phyloP scores from a whole-genome alignment of 2,329 filamentous ascomycete genomes.

The Lecanosticta acicola region DNA sequence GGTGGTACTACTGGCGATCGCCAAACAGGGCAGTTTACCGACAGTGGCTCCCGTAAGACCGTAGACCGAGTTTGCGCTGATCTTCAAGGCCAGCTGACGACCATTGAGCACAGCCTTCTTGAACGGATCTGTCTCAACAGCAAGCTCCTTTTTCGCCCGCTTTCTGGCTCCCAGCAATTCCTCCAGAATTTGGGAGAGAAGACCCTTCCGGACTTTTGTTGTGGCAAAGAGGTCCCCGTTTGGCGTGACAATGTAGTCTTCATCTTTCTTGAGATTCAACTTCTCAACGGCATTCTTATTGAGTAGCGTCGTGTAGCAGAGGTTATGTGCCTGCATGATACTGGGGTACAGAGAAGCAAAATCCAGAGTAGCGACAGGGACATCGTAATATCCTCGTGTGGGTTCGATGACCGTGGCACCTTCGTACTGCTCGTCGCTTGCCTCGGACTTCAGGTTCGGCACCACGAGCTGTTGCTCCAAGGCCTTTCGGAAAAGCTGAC shows the following conservation, averaged over 20 bases:
- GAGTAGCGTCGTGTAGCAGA: slow-evolving; percentile 92
- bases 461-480: slow-evolving; percentile 90
- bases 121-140: slow-evolving; percentile 86
- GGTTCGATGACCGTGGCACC: slow-evolving; percentile 98
- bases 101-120: slow-evolving; percentile 97
- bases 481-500: slow-evolving; percentile 92
- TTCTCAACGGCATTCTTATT: slow-evolving; percentile 73
- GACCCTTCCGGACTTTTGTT: slow-evolving; percentile 77
- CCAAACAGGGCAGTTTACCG: slow-evolving; percentile 88
- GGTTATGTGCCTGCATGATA: slow-evolving; percentile 97
- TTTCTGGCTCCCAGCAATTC: slow-evolving; percentile 90
- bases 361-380: slow-evolving; percentile 94
- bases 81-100: slow-evolving; percentile 89
- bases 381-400: slow-evolving; percentile 84
- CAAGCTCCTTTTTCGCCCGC: slow-evolving; percentile 84
- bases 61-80: slow-evolving; percentile 97
- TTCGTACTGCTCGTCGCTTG: slow-evolving; percentile 82
- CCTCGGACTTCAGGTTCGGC: slow-evolving; percentile 70
- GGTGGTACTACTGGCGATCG: slow-evolving; percentile 94
- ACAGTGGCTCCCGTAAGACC: slow-evolving; percentile 93
- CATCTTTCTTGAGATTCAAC: slow-evolving; percentile 72
- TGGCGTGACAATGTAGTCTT: slow-evolving; percentile 94
- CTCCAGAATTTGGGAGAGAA: slow-evolving; percentile 91
- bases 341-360: slow-evolving; percentile 97
- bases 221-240: slow-evolving; percentile 94